Base-by-base conservation (phyloP, 306 rosid genomes). In the Fragaria nilgerrensis region DNA sequence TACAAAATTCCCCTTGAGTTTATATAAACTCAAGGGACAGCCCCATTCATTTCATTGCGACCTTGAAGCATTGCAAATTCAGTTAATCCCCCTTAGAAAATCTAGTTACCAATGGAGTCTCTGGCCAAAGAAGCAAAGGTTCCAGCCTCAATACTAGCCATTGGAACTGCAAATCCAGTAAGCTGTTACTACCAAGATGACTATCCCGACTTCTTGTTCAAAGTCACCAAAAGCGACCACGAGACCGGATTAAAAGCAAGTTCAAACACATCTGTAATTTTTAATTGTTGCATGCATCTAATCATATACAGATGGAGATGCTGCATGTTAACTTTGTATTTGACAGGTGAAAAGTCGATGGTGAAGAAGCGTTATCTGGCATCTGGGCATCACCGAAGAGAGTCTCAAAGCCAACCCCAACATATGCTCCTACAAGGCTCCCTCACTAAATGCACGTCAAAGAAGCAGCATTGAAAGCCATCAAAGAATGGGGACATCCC, bases 401-500 rank as follows among this genome's bases (percentile, higher is more conserved):
- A 72, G 74, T 1, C 75, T 87, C 0, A 36, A 73, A 56, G 79
- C 86, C 36, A 82, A 87, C 34, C 85, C 90, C 1, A 85, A 65
- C 65, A 72, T 87, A 32, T 19, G 75, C 23, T 3, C 53, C 15
- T 78, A 80, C 1, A 5, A 53, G 0, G 86, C 76, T 17, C 52
- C 90, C 13, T 87, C 87, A 5, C 67, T 85, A 0, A 50, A 85
- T 8, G 77, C 68, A 22, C 75, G 87, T 3, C 87, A 85, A 79
- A 72, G 71, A 84, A 19, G 90, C 88, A 5, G 83, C 90, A 19
- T 49, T 78, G 1, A 84, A 75, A 32, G 90, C 85, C 65, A 39
- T 85, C 4, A 61, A 80, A 25, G 90, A 84, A 76, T 85, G 85
- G 88, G 87, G 85, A 0, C 62, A 79, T 7, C 76, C 87, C 41